Base-by-base conservation (phyloP, 805 yeast genomes). In the Candida silvicultrix region DNA sequence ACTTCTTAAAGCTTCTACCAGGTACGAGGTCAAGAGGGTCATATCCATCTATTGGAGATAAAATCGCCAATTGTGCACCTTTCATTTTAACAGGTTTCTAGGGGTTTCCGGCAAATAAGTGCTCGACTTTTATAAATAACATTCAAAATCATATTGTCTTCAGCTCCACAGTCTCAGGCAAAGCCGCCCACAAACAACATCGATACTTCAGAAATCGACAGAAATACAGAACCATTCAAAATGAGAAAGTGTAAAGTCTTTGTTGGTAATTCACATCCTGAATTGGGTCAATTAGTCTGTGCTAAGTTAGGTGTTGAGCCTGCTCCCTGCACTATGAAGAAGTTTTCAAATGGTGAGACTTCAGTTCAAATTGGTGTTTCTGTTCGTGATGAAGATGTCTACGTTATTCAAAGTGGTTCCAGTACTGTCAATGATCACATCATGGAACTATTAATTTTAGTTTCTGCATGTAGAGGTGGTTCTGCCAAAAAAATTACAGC, bases 171-270 rank as follows among this genome's bases (percentile, higher is more conserved):
- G 31, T 20, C 42, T 11, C 44, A 37, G 48, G 51, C 50, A 23
- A 31, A 42, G 11, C 25, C 42, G 38, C 41, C 43, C 44, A 34
- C 47, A 19, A 18, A 25, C 32, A 7, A 18, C 11, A 34, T 16
- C 31, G 15, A 16, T 15, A 42, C 21, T 12, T 34, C 21, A 8
- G 11, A 18, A 16, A 18, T 29, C 23, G 36, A 20, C 15, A 18
- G 34, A 35, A 25, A 32, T 23, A 23, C 36, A 15, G 25, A 31
- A 40, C 36, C 29, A 29, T 36, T 23, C 40, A 53, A 52, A 22
- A 94, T 94, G 99, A 89, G 98, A 68, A 89, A 90, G 81, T 89
- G 97, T 63, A 92, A 94, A 67, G 88, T 94, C 40, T 94, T 94
- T 66, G 95, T 94, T 47, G 99, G 99, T 40, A 82, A 87, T 49